These are phyloP conservation scores for Epichloe hybrida DNA, from an alignment of 2,329 filamentous ascomycete species.

Conservation along the genomic window DNA sequence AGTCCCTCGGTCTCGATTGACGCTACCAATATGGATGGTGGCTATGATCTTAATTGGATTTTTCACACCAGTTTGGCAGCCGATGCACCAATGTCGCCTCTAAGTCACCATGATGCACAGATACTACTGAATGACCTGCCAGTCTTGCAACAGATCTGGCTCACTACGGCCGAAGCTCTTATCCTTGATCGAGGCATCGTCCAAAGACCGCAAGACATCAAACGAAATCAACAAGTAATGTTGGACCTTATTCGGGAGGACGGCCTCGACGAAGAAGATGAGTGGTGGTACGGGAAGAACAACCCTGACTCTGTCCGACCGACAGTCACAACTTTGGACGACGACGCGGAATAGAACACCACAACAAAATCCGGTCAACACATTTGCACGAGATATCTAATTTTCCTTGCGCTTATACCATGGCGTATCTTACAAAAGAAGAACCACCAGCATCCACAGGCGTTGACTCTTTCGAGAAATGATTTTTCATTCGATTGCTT, in stretches of 20 bases:
- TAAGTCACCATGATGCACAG: conserved; percentile 36
- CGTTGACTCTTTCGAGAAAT: conserved; percentile 1
- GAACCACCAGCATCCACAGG: conserved; percentile 3
- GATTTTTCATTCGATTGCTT: background rate
- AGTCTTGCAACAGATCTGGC: conserved; percentile 46
- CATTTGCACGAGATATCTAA: background rate
- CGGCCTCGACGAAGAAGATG: conserved; percentile 43
- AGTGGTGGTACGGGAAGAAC: conserved; percentile 46
- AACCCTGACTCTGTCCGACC: conserved; percentile 42
- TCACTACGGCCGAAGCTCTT: conserved; percentile 47
- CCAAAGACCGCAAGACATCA: conserved; percentile 43
- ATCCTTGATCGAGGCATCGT: conserved; percentile 48
- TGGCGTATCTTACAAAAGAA: background rate
- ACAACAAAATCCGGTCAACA: background rate
- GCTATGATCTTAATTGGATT: conserved; percentile 27
- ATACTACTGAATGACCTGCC: conserved; percentile 42
- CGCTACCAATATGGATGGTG: conserved; percentile 13
- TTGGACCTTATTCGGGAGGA: conserved; percentile 52
- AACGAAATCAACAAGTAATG: conserved; percentile 48
- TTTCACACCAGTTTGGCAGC: conserved; percentile 46
- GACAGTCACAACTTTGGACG: conserved; percentile 35
- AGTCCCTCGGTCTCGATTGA: conserved; percentile 19
- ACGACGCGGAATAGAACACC: conserved; percentile 28
- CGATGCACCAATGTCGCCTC: conserved; percentile 48
- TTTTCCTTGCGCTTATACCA: background rate